A percentile compares a stretch with the other conserved stretches of the same genome.
These are phyloP conservation scores for Aspergillus niger DNA, from an alignment of 2,329 filamentous ascomycete genomes.

Conservation along the genomic window DNA sequence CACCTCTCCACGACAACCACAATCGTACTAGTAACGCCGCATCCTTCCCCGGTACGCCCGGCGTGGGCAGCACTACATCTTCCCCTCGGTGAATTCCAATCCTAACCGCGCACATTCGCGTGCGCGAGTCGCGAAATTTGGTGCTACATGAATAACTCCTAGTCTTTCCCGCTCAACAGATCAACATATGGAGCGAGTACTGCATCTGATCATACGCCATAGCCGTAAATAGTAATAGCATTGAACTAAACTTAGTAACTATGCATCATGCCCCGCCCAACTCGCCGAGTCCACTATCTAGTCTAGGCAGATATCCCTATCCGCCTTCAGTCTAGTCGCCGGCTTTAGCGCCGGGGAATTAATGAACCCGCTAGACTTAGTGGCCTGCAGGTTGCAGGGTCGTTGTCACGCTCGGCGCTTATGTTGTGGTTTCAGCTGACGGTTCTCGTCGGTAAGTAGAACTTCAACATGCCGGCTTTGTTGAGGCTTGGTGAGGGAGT, in stretches of 20 bases:
- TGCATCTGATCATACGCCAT: neutral
- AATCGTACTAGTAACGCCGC: neutral
- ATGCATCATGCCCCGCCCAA: neutral
- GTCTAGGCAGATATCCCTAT: neutral
- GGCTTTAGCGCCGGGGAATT: neutral
- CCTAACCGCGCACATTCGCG: neutral
- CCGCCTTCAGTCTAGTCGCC: constrained; percentile 4
- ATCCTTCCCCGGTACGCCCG: neutral
- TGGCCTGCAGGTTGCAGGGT: neutral
- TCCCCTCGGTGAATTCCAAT: neutral
- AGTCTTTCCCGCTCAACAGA: neutral
- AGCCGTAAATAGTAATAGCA: no score
- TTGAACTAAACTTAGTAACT: no score
- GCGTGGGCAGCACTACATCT: neutral
- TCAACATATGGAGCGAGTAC: neutral
- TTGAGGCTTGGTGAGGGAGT: neutral
- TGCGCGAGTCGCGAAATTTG: neutral
- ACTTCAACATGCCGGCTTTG: neutral
- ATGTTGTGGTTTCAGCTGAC: neutral
- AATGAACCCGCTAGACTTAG: neutral
- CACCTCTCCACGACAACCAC: neutral
- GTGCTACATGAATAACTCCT: no score
- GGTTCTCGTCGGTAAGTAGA: no score
- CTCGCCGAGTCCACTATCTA: neutral
- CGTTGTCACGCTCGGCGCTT: neutral